Evolutionary conservation across 164 flowering plant genomes (phyloP).

Genomic region (Tetracentron sinense): DNA sequence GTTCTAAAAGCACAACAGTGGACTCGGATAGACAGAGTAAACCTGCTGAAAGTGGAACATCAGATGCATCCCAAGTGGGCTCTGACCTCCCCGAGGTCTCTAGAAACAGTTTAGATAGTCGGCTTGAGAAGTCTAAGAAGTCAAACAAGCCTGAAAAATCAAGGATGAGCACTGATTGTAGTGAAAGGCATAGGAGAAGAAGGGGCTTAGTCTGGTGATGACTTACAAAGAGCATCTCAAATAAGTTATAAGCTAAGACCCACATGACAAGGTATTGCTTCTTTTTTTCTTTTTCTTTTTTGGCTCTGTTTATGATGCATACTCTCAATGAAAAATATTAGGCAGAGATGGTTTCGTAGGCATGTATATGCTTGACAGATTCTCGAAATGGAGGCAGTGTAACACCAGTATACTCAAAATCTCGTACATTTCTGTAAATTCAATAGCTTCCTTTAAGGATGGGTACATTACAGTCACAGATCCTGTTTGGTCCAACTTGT

Average conservation of each 20-base stretch:
- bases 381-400: too few relatives aligned
- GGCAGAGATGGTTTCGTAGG: too few relatives aligned
- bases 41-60: slow-evolving; percentile 38
- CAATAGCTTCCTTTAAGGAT: too few relatives aligned
- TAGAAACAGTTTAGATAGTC: slow-evolving; percentile 80
- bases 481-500: too few relatives aligned
- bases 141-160: slow-evolving; percentile 69
- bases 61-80: slow-evolving; percentile 36
- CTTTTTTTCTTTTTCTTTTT: too few relatives aligned
- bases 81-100: slow-evolving; percentile 57
- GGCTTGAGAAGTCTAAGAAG: slow-evolving; percentile 77
- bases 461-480: too few relatives aligned
- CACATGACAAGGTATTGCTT: neutral
- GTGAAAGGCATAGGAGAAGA: slow-evolving; percentile 63
- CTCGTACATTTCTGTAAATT: too few relatives aligned
- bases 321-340: too few relatives aligned
- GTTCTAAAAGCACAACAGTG: slow-evolving; percentile 29
- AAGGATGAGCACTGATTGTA: slow-evolving; percentile 75
- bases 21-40: slow-evolving; percentile 42
- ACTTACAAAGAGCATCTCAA: neutral
- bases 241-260: neutral
- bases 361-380: too few relatives aligned
- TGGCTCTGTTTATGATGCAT: too few relatives aligned
- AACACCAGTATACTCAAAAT: too few relatives aligned
- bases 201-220: slow-evolving; percentile 59